Conservation (phyloP, 352 stramenopile species). For the Globisporangium acanthophoron region DNA sequence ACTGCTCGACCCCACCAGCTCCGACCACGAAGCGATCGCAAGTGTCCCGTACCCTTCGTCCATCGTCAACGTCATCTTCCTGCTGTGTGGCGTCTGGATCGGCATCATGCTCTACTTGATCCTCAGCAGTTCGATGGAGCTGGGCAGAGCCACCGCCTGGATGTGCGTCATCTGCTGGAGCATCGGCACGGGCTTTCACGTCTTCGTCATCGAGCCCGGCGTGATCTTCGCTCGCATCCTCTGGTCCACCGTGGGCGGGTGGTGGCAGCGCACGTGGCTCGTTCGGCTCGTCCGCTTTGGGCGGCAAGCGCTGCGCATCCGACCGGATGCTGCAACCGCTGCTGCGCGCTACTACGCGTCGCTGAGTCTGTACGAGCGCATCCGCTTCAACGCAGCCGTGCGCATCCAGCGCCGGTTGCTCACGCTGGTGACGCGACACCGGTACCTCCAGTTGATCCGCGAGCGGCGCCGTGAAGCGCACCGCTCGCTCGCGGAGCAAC, state of each 20-base stretch:
- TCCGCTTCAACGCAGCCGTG: constrained; percentile 60
- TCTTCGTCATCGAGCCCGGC: constrained; percentile 41
- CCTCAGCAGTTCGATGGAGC: constrained; percentile 32
- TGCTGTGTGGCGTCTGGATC: constrained; percentile 35
- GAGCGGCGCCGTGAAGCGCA: constrained; percentile 41
- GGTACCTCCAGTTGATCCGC: constrained; percentile 43
- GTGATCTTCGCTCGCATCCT: constrained; percentile 49
- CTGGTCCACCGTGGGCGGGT: constrained; percentile 40
- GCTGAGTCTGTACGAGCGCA: constrained; percentile 61
- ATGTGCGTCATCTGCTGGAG: constrained; percentile 44
- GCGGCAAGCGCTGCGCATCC: constrained; percentile 42
- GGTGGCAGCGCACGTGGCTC: constrained; percentile 47
- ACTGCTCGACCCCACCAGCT: background rate
- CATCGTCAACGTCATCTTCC: constrained; percentile 52
- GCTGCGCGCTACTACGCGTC: constrained; percentile 35
- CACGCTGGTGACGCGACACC: constrained; percentile 40
- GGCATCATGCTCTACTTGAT: constrained; percentile 35
- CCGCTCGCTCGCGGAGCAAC: constrained; percentile 23
- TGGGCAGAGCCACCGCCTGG: constrained; percentile 47
- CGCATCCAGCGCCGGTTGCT: constrained; percentile 60
- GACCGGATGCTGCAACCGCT: constrained; percentile 20
- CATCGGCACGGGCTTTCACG: constrained; percentile 39
- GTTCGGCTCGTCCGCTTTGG: constrained; percentile 37
- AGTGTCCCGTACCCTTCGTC: constrained; percentile 63
- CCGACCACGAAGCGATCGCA: constrained; percentile 6